Conservation (phyloP, 805 yeast species). For the Lachancea lanzarotensis region DNA sequence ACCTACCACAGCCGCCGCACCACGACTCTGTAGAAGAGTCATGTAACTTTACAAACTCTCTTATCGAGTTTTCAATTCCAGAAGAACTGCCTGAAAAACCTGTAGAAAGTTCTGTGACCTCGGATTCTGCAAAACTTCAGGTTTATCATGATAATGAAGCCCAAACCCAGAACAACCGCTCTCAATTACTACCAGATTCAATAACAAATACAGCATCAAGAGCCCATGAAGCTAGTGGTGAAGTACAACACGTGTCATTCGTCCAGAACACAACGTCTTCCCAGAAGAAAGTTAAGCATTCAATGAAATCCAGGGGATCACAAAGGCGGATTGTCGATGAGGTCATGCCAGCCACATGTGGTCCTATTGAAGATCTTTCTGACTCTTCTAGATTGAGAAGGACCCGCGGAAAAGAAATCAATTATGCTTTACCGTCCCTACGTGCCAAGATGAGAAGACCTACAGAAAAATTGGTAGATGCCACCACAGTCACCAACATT, state of each 20-base stretch:
- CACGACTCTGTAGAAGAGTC: slow-evolving; percentile 11
- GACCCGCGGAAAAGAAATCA: slow-evolving; percentile 51
- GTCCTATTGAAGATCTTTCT: slow-evolving; percentile 11
- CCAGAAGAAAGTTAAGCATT: slow-evolving; percentile 25
- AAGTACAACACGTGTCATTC: slow-evolving; percentile 15
- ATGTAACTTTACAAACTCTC: slow-evolving; percentile 24
- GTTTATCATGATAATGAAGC: slow-evolving; percentile 7
- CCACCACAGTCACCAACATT: slow-evolving; percentile 39
- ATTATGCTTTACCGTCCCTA: slow-evolving; percentile 63
- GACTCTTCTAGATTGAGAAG: slow-evolving; percentile 34
- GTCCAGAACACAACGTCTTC: slow-evolving; percentile 16
- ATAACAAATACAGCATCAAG: slow-evolving; percentile 7
- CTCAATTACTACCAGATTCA: not conserved
- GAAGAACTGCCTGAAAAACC: slow-evolving; percentile 19
- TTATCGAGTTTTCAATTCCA: slow-evolving; percentile 30
- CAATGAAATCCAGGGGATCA: slow-evolving; percentile 28
- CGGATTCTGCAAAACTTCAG: slow-evolving; percentile 3
- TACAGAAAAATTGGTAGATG: slow-evolving; percentile 53
- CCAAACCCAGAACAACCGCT: not conserved
- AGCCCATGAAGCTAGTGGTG: slow-evolving; percentile 16
- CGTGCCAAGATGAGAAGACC: slow-evolving; percentile 65
- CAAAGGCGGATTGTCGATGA: slow-evolving; percentile 33
- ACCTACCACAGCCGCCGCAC: slow-evolving; percentile 3
- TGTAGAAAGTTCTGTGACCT: not conserved
- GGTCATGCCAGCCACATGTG: slow-evolving; percentile 33